Percentiles rank a stretch among this genome's conserved stretches.
phyloP scores from a whole-genome alignment of 495 filamentous ascomycete species.

The Penicillium coffeae region DNA sequence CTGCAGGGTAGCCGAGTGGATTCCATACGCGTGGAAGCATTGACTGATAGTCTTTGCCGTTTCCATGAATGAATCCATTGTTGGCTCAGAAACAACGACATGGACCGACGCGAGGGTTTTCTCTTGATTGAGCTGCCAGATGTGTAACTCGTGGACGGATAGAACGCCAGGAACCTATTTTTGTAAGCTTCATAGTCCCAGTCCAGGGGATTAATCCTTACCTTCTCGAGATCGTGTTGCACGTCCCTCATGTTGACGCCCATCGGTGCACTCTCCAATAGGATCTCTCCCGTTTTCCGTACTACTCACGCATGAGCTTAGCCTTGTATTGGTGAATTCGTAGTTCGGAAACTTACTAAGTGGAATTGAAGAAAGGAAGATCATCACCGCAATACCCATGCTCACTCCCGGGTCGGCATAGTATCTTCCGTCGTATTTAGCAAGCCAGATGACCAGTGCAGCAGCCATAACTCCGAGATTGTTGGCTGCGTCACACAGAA shows the following conservation, averaged over 20 bases:
- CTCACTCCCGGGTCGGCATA: conserved; percentile 48
- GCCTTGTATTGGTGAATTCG: neutral
- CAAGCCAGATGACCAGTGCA: conserved; percentile 42
- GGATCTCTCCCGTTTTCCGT: conserved; percentile 48
- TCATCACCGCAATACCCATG: conserved; percentile 45
- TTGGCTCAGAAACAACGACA: conserved; percentile 37
- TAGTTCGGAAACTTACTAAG: conserved; percentile 22
- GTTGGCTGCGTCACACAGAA: conserved; percentile 47
- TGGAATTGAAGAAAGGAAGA: conserved; percentile 38
- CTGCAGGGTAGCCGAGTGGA: conserved; percentile 50
- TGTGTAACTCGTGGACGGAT: conserved; percentile 49
- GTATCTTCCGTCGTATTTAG: conserved; percentile 35
- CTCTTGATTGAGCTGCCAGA: conserved; percentile 50
- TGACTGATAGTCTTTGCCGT: conserved; percentile 41
- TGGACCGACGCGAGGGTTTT: conserved; percentile 50
- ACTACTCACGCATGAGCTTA: conserved; percentile 23
- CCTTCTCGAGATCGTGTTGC: conserved; percentile 61
- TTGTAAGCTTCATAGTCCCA: neutral
- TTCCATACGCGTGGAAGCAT: conserved; percentile 51
- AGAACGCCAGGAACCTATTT: conserved; percentile 40
- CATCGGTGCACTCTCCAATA: conserved; percentile 79
- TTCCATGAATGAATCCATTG: conserved; percentile 33
- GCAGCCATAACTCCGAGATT: conserved; percentile 48
- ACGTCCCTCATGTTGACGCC: conserved; percentile 73
- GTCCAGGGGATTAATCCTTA: conserved; percentile 4